phyloP scores from a whole-genome alignment of 441 rosid species.

The Mallotus repandus region DNA sequence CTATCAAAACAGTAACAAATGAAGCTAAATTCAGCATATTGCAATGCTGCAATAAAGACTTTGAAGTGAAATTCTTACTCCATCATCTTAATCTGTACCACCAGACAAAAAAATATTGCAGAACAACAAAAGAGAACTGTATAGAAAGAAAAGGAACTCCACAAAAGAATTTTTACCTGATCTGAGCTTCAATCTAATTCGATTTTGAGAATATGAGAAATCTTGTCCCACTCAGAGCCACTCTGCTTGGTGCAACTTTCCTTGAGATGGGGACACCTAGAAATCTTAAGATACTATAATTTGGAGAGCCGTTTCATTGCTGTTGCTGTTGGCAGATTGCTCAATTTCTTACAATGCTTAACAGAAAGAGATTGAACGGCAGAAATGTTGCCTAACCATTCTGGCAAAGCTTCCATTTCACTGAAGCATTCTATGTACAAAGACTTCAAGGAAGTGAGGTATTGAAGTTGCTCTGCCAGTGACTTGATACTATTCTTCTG shows the following conservation, averaged over 20 bases:
- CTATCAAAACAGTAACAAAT: too few relatives aligned
- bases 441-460: constrained; percentile 17
- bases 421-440: background rate
- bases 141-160: constrained; percentile 4
- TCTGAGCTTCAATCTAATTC: too few relatives aligned
- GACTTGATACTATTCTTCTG: background rate
- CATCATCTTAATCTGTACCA: too few relatives aligned
- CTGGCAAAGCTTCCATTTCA: constrained; percentile 27
- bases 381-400: constrained; percentile 26
- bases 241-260: constrained; percentile 11
- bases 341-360: constrained; percentile 9
- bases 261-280: background rate
- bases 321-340: constrained; percentile 17
- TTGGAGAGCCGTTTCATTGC: constrained; percentile 24
- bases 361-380: constrained; percentile 18
- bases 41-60: too few relatives aligned
- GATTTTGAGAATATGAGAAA: constrained; percentile 17
- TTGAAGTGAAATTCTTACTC: too few relatives aligned
- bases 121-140: background rate
- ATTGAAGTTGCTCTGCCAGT: constrained; percentile 20
- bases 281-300: background rate
- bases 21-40: too few relatives aligned
- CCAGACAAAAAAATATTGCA: too few relatives aligned
- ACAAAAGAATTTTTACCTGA: too few relatives aligned
- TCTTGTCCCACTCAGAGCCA: constrained; percentile 28